Base-by-base conservation (phyloP, 2,329 filamentous ascomycete species). In the Proliferodiscus dingleyae region DNA sequence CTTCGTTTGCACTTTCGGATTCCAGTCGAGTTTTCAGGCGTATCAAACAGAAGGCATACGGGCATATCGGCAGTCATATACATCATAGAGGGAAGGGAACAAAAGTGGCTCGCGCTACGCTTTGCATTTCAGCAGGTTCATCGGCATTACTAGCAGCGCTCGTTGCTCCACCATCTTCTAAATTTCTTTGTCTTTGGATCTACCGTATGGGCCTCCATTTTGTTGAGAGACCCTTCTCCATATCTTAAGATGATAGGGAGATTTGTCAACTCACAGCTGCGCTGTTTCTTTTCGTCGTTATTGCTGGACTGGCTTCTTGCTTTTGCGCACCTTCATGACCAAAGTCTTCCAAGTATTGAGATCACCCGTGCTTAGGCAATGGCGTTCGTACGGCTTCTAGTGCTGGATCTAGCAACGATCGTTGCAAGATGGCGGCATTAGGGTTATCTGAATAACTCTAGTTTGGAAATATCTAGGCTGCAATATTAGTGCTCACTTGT, bases 101-200 rank as follows among this genome's bases (percentile, higher is more conserved):
- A 61, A 61, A 62, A 61, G 59, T 59, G 54, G 59, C 59, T 61
- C 58, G 50, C 59, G 58, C 60, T 61, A 52, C 59, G 53, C 48
- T 52, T 43, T 52, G 56, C 54, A 57, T 59, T 56, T 45, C 22
- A 45, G 45, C 43, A 36, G 40, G 32, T 26, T 28, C 39, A 32
- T 39, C 34, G 43, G 37, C 44, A 36, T 46, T 9, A 30, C n/a
- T 19, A 19, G 37, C 21, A 33, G 30, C 44, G 30, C 15, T 33
- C 37, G 24, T 34, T 23, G 19, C 37, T 42, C 23, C 28, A 37
- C 42, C 52, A 54, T 50, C 53, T 52, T 40, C 47, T 56, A 41
- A 44, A 41, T 53, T 48, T 52, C 48, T 16, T 52, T 52, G 51
- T 55, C 19, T 24, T 23, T 10, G 18, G n/a, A 16, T 26, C 39